Evolutionary conservation across 2,329 filamentous ascomycete species (phyloP).

Genomic region (Coniella lustricola): DNA sequence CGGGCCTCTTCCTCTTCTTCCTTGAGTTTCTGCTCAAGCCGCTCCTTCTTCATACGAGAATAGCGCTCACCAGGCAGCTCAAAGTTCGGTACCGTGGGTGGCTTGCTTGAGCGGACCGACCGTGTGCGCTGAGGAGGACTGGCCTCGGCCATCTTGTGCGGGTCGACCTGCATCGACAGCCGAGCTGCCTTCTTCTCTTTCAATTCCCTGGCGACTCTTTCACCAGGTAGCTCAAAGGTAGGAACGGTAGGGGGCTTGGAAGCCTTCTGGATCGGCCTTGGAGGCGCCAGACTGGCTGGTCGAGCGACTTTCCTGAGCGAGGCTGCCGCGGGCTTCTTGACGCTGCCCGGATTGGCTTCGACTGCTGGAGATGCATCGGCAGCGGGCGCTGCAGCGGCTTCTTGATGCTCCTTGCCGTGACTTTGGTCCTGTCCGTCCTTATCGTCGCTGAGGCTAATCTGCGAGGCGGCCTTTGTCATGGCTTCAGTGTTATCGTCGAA

Average conservation of each 20-base stretch:
- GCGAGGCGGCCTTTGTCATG: slow-evolving; percentile 23
- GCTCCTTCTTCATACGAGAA: slow-evolving; percentile 47
- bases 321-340: slow-evolving; percentile 22
- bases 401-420: not conserved
- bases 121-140: slow-evolving; percentile 37
- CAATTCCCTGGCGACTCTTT: slow-evolving; percentile 50
- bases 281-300: slow-evolving; percentile 36
- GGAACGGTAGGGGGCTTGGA: slow-evolving; percentile 47
- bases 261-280: slow-evolving; percentile 43
- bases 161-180: slow-evolving; percentile 31
- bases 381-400: not conserved
- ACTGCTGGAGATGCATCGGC: not conserved
- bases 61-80: slow-evolving; percentile 59
- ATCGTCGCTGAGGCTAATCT: slow-evolving; percentile 2
- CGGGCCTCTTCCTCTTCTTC: slow-evolving; percentile 54
- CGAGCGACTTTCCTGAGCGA: slow-evolving; percentile 25
- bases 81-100: slow-evolving; percentile 49
- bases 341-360: not conserved
- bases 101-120: slow-evolving; percentile 41
- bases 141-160: slow-evolving; percentile 28
- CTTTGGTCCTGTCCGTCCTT: not conserved
- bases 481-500: slow-evolving; percentile 56
- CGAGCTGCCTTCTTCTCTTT: slow-evolving; percentile 54
- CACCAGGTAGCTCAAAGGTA: slow-evolving; percentile 56
- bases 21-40: slow-evolving; percentile 47